phyloP scores from a whole-genome alignment of 2,329 filamentous ascomycete species.

The Lecanicillium sp. region DNA sequence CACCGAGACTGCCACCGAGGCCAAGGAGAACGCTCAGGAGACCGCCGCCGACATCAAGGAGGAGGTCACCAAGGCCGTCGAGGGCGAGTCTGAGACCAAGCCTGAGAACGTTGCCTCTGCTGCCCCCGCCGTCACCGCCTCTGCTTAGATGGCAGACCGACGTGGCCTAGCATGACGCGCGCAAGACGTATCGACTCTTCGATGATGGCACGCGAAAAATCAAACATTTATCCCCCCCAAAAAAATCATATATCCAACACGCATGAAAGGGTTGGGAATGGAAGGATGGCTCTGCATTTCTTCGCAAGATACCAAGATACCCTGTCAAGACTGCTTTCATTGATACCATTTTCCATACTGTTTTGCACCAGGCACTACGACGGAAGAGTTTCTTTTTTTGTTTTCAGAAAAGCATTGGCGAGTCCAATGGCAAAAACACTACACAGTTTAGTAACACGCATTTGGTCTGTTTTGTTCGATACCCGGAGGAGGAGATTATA shows the following conservation, averaged over 20 bases:
- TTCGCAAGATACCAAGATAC: conserved; percentile 47
- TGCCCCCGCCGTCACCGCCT: conserved; percentile 44
- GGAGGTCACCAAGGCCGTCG: conserved; percentile 19
- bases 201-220: conserved; percentile 17
- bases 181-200: conserved; percentile 5
- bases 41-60: conserved; percentile 29
- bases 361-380: conserved; percentile 19
- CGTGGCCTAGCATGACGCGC: conserved; percentile 16
- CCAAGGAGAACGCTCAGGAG: conserved; percentile 30
- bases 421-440: conserved; percentile 20
- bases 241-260: conserved; percentile 21
- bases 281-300: conserved; percentile 49
- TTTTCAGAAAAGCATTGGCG: conserved; percentile 10
- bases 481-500: conserved; percentile 33
- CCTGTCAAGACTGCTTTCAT: conserved; percentile 46
- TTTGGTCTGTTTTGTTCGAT: conserved; percentile 32
- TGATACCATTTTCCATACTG: conserved; percentile 36
- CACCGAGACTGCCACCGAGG: conserved; percentile 25
- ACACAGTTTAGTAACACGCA: conserved; percentile 14
- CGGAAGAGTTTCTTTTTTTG: conserved; percentile 11
- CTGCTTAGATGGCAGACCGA: conserved; percentile 38
- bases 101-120: conserved; percentile 35
- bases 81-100: conserved; percentile 29
- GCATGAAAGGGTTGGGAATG: conserved; percentile 41
- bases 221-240: conserved; percentile 16